Percentiles rank a stretch among this genome's conserved stretches.
Conservation (phyloP, 805 yeast genomes). For the Yarrowia yakushimensis region DNA sequence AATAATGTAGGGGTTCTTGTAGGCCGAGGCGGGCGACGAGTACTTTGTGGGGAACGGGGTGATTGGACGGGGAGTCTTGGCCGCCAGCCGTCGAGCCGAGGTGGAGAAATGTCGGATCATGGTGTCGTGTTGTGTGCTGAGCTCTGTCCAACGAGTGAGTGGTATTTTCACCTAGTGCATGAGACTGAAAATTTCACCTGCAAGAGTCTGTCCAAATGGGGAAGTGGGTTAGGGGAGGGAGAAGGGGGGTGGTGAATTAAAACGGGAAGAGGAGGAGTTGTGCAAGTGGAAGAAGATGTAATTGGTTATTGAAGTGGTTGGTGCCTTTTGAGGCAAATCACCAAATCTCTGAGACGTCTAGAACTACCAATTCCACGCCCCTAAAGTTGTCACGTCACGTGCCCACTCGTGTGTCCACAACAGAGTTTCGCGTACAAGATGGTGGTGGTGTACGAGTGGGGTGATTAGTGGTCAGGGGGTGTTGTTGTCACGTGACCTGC, state of each 20-base stretch:
- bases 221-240: neutral
- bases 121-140: neutral
- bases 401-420: neutral
- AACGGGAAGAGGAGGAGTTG: neutral
- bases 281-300: neutral
- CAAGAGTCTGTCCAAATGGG: neutral
- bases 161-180: neutral
- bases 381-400: neutral
- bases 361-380: neutral
- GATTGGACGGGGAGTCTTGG: conserved; percentile 19
- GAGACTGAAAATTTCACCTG: neutral
- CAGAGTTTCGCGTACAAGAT: neutral
- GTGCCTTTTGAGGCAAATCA: neutral
- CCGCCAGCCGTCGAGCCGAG: conserved; percentile 14
- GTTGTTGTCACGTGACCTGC: too few relatives aligned
- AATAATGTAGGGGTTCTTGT: conserved; percentile 55
- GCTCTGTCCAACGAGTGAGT: neutral
- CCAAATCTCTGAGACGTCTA: neutral
- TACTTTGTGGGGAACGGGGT: conserved; percentile 52
- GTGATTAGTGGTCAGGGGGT: too few relatives aligned
- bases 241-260: neutral
- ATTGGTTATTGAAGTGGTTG: neutral
- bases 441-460: too few relatives aligned
- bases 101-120: conserved; percentile 21
- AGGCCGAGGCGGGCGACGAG: conserved; percentile 61